phyloP scores from a whole-genome alignment of 106 monocot genomes.

The Hemerocallis citrina region DNA sequence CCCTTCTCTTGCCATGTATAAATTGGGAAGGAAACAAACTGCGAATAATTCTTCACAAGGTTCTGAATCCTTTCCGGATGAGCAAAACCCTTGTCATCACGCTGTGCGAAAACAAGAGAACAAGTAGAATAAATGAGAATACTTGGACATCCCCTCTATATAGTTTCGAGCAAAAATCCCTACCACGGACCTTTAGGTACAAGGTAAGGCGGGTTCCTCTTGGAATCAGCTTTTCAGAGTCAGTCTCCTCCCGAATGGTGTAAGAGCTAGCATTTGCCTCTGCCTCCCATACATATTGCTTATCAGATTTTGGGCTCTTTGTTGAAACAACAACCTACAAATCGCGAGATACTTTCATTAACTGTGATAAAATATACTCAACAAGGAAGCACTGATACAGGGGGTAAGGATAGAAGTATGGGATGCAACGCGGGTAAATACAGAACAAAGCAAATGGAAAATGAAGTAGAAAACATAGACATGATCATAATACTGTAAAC shows the following conservation, averaged over 20 bases:
- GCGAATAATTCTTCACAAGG: constrained; percentile 98
- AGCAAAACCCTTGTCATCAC: constrained; percentile 87
- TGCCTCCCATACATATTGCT: constrained; percentile 96
- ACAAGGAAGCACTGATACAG: not conserved
- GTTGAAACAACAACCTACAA: constrained; percentile 83
- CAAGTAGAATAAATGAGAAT: not conserved
- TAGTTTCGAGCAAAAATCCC: not conserved
- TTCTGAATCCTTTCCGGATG: constrained; percentile 92
- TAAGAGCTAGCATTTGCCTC: constrained; percentile 79
- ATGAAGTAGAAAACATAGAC: not conserved
- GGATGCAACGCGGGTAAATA: not conserved
- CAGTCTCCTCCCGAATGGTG: constrained; percentile 77
- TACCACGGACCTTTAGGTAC: constrained; percentile 65
- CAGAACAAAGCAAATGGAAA: not conserved
- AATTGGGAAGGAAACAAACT: constrained; percentile 97
- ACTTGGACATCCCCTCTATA: not conserved
- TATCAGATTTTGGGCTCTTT: constrained; percentile 91
- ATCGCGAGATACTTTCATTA: not conserved
- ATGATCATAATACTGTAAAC: no score
- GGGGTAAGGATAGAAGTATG: not conserved
- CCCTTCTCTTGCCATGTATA: constrained; percentile 99
- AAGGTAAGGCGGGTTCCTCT: constrained; percentile 90
- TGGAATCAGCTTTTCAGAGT: constrained; percentile 64
- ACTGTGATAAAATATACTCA: not conserved
- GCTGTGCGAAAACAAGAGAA: constrained; percentile 27